Evolutionary conservation across 805 yeast genomes (phyloP).

Genomic region (Wickerhamiella domercqiae): DNA sequence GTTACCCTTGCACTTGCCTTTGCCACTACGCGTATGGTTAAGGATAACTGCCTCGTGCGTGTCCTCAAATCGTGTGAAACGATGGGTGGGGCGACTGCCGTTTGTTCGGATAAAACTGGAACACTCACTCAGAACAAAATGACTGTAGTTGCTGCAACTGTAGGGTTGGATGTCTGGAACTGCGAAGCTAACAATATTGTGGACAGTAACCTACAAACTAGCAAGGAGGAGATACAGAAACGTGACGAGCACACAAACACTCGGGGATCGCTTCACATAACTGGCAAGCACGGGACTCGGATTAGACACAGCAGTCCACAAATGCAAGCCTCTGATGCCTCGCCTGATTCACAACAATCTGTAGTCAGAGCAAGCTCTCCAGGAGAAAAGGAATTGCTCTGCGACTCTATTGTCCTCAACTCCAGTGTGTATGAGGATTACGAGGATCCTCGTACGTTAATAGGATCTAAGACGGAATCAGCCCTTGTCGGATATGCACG

Average conservation of each 20-base stretch:
- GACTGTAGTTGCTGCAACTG: constrained; percentile 69
- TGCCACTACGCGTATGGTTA: constrained; percentile 96
- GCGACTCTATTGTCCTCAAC: constrained; percentile 55
- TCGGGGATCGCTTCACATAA: too few species aligned
- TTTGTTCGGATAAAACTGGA: constrained; percentile 96
- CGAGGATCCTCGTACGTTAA: constrained; percentile 38
- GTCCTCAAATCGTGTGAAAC: constrained; percentile 90
- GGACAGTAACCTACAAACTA: too few species aligned
- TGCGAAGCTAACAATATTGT: too few species aligned
- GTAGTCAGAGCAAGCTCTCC: background rate
- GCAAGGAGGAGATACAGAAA: too few species aligned
- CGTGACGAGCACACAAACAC: constrained; percentile 5
- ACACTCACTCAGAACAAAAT: constrained; percentile 87
- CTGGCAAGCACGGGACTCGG: too few species aligned
- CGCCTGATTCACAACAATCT: background rate
- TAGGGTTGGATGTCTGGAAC: constrained; percentile 36
- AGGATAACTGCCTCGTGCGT: constrained; percentile 90
- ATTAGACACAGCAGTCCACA: too few species aligned
- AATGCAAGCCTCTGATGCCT: background rate
- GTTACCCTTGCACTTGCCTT: constrained; percentile 93
- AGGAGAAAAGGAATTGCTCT: constrained; percentile 17
- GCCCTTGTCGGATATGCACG: constrained; percentile 64
- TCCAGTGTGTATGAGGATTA: constrained; percentile 72
- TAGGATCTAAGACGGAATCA: constrained; percentile 91
- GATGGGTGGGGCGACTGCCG: constrained; percentile 96